phyloP scores from a whole-genome alignment of 495 filamentous ascomycete species.

The Xylaria intraflava region DNA sequence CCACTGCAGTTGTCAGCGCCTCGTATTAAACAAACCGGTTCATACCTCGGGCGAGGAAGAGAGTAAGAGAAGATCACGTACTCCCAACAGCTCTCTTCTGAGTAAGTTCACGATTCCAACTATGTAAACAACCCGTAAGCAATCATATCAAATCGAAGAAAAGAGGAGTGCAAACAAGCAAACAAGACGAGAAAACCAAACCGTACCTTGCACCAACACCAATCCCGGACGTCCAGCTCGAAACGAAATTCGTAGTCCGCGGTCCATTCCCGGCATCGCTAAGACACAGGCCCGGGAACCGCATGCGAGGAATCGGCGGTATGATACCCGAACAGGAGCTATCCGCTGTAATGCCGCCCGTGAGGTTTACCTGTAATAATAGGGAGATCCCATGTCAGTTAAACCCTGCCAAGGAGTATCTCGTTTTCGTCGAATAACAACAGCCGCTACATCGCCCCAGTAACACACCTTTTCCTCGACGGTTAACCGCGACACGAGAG shows the following conservation, averaged over 20 bases:
- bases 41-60: no score
- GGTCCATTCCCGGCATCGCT: constrained; percentile 58
- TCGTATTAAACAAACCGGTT: neutral
- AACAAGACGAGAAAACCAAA: no score
- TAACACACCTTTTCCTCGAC: constrained; percentile 51
- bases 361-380: constrained; percentile 40
- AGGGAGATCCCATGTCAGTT: neutral
- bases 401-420: neutral
- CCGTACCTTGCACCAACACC: constrained; percentile 52
- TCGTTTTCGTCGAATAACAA: no score
- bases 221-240: constrained; percentile 49
- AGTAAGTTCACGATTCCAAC: constrained; percentile 52
- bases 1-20: constrained; percentile 21
- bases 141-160: neutral
- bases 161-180: no score
- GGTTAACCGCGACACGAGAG: constrained; percentile 51
- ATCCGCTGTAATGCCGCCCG: constrained; percentile 37
- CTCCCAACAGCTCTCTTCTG: constrained; percentile 39
- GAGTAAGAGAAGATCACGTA: constrained; percentile 23
- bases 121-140: constrained; percentile 29
- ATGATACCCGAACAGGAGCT: constrained; percentile 51
- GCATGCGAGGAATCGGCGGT: constrained; percentile 46
- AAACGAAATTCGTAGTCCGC: constrained; percentile 54
- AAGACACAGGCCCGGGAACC: constrained; percentile 58
- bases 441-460: no score